Conservation (phyloP, 2,329 filamentous ascomycete genomes). For the Thielaviopsis ethacetica region DNA sequence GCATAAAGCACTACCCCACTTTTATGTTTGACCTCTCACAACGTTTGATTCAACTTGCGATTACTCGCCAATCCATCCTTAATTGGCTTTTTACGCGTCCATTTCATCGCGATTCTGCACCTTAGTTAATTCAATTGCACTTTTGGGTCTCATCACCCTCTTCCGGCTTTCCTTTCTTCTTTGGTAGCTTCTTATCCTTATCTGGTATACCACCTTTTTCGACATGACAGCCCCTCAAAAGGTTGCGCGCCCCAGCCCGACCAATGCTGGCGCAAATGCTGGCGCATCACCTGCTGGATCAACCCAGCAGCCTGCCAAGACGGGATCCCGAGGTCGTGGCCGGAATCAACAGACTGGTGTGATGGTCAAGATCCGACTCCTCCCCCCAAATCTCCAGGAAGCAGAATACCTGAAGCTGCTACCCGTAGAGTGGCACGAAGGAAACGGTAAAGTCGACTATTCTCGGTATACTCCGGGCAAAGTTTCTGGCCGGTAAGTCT, state of each 20-base stretch:
- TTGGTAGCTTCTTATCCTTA: not conserved
- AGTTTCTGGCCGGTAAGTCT: constrained; percentile 39
- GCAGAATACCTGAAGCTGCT: constrained; percentile 57
- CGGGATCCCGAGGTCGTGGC: not conserved
- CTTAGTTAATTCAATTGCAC: not conserved
- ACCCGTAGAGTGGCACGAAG: constrained; percentile 65
- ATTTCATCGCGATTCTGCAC: not conserved
- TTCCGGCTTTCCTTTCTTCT: not conserved
- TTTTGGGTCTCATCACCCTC: not conserved
- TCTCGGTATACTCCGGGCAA: constrained; percentile 50
- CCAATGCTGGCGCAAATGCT: not conserved
- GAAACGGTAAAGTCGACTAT: constrained; percentile 77
- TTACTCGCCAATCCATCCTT: not conserved
- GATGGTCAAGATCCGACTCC: constrained; percentile 69
- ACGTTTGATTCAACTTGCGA: not conserved
- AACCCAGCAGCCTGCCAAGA: not conserved
- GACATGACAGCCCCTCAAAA: constrained; percentile 5
- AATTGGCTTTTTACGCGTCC: not conserved
- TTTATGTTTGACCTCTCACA: too few relatives aligned
- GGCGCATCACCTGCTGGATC: not conserved
- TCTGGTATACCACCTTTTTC: not conserved
- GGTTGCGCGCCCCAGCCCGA: not conserved
- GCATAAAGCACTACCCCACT: too few relatives aligned
- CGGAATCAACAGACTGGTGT: constrained; percentile 36
- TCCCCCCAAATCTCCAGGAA: constrained; percentile 73